These are phyloP conservation scores for Podaxis rugospora DNA, from an alignment of 768 basidiomycete species.

Conservation along the genomic window DNA sequence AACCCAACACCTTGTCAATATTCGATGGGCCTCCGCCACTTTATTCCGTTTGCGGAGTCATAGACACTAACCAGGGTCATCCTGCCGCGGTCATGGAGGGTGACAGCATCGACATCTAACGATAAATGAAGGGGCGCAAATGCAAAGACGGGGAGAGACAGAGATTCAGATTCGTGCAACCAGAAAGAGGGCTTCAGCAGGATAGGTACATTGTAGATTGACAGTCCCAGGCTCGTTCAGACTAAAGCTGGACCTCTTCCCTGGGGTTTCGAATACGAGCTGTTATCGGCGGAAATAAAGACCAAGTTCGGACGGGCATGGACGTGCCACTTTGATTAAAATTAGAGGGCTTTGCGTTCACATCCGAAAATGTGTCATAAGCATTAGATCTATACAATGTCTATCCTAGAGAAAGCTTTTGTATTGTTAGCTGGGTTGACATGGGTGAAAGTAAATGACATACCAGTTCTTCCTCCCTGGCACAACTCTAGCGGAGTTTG, in stretches of 20 bases:
- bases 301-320: not conserved
- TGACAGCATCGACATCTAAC: not conserved
- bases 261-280: too few species aligned
- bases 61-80: too few species aligned
- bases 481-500: slow-evolving; percentile 51
- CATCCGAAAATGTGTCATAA: not conserved
- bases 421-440: not conserved
- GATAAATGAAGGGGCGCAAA: too few species aligned
- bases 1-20: too few species aligned
- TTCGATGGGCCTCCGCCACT: too few species aligned
- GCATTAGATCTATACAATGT: not conserved
- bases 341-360: not conserved
- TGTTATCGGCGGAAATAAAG: not conserved
- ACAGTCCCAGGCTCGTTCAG: too few species aligned
- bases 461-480: not conserved
- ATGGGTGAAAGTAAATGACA: not conserved
- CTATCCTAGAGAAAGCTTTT: not conserved
- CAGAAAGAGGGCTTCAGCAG: too few species aligned
- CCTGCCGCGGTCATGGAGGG: not conserved
- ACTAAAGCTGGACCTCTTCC: too few species aligned
- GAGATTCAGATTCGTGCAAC: too few species aligned
- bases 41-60: too few species aligned
- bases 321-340: not conserved
- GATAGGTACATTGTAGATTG: too few species aligned
- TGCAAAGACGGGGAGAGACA: too few species aligned